A percentile compares a stretch with the other conserved stretches of the same genome.
Conservation (phyloP, 23 red algal genomes). For the Chondrus crispus region DNA sequence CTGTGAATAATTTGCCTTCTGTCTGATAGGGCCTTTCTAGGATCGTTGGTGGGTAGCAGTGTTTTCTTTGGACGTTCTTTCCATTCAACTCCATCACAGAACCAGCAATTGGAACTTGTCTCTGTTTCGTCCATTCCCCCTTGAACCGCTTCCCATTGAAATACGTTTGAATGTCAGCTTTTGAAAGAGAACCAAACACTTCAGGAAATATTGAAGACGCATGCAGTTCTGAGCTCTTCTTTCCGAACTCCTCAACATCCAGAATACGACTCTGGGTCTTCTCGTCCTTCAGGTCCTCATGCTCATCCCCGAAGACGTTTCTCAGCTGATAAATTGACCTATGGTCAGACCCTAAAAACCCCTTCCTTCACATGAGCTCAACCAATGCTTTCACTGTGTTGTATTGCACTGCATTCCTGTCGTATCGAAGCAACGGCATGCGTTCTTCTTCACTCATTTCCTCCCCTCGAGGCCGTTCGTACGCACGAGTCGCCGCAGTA, state of each 20-base stretch:
- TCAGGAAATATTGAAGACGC: neutral
- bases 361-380: neutral
- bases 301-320: neutral
- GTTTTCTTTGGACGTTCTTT: neutral
- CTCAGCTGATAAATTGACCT: neutral
- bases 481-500: neutral
- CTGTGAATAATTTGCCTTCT: neutral
- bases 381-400: neutral
- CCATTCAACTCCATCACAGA: neutral
- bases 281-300: neutral
- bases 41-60: neutral
- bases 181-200: neutral
- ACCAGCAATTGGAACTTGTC: neutral
- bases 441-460: neutral
- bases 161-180: neutral
- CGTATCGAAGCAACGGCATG: neutral
- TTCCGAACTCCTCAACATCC: neutral
- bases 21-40: neutral
- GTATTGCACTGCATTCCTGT: neutral
- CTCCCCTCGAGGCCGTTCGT: neutral
- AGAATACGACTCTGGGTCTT: neutral
- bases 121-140: neutral
- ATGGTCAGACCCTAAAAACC: neutral
- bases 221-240: neutral
- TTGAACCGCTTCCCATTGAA: conserved; percentile 24